Percentiles rank a stretch among this genome's conserved stretches.
phyloP scores from a whole-genome alignment of 371 early-diverging fungal species.

The Mortierella polycephala region DNA sequence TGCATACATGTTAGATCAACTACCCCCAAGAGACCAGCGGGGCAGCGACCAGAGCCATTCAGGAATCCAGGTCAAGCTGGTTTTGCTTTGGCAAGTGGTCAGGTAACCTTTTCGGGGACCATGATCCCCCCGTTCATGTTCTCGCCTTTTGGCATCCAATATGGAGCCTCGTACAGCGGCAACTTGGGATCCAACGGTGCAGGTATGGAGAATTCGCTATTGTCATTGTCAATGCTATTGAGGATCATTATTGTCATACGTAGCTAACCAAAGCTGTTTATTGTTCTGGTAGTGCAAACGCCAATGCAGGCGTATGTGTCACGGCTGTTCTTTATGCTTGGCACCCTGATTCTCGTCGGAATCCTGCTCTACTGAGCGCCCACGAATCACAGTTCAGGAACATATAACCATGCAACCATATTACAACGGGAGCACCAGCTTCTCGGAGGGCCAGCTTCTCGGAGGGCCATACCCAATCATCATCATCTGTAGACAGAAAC shows the following conservation, averaged over 20 bases:
- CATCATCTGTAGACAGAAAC: too few species aligned
- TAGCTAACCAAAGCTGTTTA: not conserved
- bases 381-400: not conserved
- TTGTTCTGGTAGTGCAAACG: constrained; percentile 21
- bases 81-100: constrained; percentile 59
- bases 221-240: not conserved
- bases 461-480: too few species aligned
- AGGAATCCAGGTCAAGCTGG: constrained; percentile 62
- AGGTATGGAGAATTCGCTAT: constrained; percentile 12
- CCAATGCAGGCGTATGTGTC: constrained; percentile 74
- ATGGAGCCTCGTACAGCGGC: constrained; percentile 57
- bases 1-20: constrained; percentile 40
- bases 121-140: constrained; percentile 63
- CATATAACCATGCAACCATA: too few species aligned
- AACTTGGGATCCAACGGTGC: constrained; percentile 42
- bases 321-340: constrained; percentile 74
- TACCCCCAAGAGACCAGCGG: constrained; percentile 75
- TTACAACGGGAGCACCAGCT: too few species aligned
- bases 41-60: constrained; percentile 74
- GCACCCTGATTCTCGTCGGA: constrained; percentile 69
- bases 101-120: constrained; percentile 61
- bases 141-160: constrained; percentile 72
- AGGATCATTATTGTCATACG: not conserved
- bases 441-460: too few species aligned
- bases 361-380: constrained; percentile 63